phyloP scores from a whole-genome alignment of 805 yeast species.

The Starmerella stigmatis region DNA sequence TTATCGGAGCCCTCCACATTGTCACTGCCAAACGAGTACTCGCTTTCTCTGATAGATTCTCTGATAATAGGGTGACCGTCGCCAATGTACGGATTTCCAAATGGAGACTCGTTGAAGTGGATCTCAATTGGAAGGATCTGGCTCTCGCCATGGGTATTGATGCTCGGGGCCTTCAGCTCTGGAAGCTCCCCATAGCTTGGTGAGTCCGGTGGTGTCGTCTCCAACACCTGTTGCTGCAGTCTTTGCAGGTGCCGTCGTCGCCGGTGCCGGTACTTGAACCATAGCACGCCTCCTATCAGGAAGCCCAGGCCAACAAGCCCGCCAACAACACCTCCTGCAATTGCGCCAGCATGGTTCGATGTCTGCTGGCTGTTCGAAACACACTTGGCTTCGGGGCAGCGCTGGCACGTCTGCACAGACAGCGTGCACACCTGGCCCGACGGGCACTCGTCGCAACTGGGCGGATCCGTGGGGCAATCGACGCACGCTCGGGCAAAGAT shows the following conservation, averaged over 20 bases:
- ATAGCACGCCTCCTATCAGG: conserved; percentile 28
- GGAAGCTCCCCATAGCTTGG: conserved; percentile 16
- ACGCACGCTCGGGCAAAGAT: conserved; percentile 26
- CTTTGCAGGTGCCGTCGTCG: conserved; percentile 12
- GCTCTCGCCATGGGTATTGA: conserved; percentile 7
- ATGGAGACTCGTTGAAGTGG: neutral
- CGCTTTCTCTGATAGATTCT: conserved; percentile 28
- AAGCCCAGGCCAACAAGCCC: conserved; percentile 41
- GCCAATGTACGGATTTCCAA: conserved; percentile 1
- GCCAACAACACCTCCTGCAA: conserved; percentile 66
- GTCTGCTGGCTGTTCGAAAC: conserved; percentile 3
- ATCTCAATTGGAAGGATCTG: conserved; percentile 3
- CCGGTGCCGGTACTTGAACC: conserved; percentile 19
- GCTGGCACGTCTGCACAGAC: conserved; percentile 45
- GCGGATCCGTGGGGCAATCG: conserved; percentile 31
- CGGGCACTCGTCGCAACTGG: conserved; percentile 46
- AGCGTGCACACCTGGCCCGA: conserved; percentile 44
- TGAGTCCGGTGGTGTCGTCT: conserved; percentile 19
- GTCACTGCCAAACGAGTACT: conserved; percentile 15
- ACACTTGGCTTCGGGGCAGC: conserved; percentile 51
- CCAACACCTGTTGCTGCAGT: conserved; percentile 3
- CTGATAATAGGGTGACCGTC: conserved; percentile 24
- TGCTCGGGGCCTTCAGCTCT: conserved; percentile 14
- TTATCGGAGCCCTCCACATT: conserved; percentile 2
- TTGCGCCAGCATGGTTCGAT: conserved; percentile 38